Base-by-base conservation (phyloP, 345 rosid species). In the Linum tenue region DNA sequence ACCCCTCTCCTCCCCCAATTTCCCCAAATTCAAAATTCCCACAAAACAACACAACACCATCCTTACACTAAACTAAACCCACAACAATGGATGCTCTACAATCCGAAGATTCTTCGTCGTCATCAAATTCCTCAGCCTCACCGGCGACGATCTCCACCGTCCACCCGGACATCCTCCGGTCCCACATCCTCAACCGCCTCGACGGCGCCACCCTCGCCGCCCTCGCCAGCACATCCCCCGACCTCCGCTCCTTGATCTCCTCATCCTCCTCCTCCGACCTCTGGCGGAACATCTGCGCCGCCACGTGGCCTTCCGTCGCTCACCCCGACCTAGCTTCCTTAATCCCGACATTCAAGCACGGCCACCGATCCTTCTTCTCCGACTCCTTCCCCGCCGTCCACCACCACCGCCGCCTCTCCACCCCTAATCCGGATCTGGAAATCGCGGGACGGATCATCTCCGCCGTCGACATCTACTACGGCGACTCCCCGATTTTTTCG, bases 181-280 rank as follows among this genome's bases (percentile, higher is more conserved):
- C 84, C 62, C 81, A 81, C 62, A 76, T 91, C 86, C 64, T 91
- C 72, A 72, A 84, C 22, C 83, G 82, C 39, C 92, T 91, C 60
- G 92, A 91, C 71, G 92, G 92, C 58, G 78, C 83, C 1, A 59
- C 92, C 22, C 84, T 91, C 39, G 83, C 83, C 10, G 64, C 96
- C 39, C 48, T 76, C 39, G 67, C 85, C 70, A 82, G 80, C 69
- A 72, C 82, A 9, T 84, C 89, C 15, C 65, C 84, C 7, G 69
- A 83, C 5, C 67, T 88, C 56, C 65, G 69, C 69, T 62, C 84
- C 9, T 77, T 86, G 38, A 78, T 79, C 65, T 12, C 82, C 35
- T 63, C 82, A 38, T 79, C 80, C 65, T 12, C 82, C 35, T 63
- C 82, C 1, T 84, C 81, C 1, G 16, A 67, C 1, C 89, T 91